phyloP scores from a whole-genome alignment of 2,329 filamentous ascomycete species.

The Phialocephala subalpina region DNA sequence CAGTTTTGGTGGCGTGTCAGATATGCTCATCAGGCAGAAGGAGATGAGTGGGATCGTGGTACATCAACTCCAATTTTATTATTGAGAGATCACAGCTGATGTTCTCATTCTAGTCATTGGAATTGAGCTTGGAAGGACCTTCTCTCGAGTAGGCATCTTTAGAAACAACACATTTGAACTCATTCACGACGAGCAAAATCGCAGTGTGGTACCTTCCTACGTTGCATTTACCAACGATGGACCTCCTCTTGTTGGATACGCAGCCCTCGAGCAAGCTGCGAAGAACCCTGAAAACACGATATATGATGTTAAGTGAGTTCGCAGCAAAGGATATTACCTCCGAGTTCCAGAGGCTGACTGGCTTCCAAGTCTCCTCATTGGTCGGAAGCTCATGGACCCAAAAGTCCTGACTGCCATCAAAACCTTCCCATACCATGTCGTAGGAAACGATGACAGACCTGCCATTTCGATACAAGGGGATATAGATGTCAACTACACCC shows the following conservation, averaged over 20 bases:
- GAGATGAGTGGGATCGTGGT: neutral
- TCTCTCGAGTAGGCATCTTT: conserved; percentile 3
- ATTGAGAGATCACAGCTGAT: neutral
- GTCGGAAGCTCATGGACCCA: conserved; percentile 19
- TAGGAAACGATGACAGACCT: conserved; percentile 10
- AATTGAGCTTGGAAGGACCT: conserved; percentile 11
- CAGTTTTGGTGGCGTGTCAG: neutral
- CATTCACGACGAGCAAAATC: conserved; percentile 28
- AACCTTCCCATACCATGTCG: conserved; percentile 19
- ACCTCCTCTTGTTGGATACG: conserved; percentile 25
- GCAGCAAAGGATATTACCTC: neutral
- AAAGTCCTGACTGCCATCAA: conserved; percentile 16
- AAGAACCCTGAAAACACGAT: conserved; percentile 27
- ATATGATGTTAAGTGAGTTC: conserved; percentile 25
- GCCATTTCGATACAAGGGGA: neutral
- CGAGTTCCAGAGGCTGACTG: neutral
- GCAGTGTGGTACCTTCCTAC: conserved; percentile 25
- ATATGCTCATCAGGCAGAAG: neutral
- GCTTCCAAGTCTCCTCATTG: conserved; percentile 19
- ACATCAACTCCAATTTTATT: neutral
- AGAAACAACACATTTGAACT: conserved; percentile 17
- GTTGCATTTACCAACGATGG: conserved; percentile 29
- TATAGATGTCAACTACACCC: neutral
- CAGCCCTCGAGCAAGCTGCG: conserved; percentile 27
- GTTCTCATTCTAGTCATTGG: neutral